Conservation (phyloP, 306 rosid genomes). For the Pueraria montana region DNA sequence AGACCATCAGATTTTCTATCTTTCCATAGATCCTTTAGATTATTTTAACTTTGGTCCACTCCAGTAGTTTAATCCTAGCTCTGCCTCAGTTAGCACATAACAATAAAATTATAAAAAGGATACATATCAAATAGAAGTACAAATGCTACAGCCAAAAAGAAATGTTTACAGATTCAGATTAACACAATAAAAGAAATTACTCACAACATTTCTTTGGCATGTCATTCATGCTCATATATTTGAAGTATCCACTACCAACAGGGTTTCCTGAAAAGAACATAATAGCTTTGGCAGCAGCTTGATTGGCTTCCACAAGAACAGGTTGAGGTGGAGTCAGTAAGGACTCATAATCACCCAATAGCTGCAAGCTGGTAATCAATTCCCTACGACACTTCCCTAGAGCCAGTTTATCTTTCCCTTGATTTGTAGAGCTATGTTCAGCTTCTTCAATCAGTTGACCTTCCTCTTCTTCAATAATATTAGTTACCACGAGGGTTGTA, state of each 20-base stretch:
- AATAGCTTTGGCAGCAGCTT: conserved; percentile 92
- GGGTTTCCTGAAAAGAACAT: conserved; percentile 73
- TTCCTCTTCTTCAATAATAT: conserved; percentile 90
- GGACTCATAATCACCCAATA: conserved; percentile 75
- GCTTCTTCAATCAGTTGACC: conserved; percentile 73
- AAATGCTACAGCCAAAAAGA: conserved; percentile 28
- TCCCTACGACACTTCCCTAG: conserved; percentile 71
- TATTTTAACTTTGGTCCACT: conserved; percentile 24
- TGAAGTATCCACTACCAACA: conserved; percentile 60
- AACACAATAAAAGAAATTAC: conserved; percentile 49
- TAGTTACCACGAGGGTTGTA: conserved; percentile 71
- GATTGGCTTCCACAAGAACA: conserved; percentile 72
- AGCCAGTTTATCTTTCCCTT: conserved; percentile 62
- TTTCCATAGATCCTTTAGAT: conserved; percentile 26
- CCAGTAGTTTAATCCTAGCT: conserved; percentile 30
- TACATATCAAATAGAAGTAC: conserved; percentile 17
- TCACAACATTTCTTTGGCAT: conserved; percentile 76
- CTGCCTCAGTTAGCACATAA: conserved; percentile 30
- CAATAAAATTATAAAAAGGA: conserved; percentile 1
- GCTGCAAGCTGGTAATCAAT: conserved; percentile 78
- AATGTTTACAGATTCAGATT: conserved; percentile 41
- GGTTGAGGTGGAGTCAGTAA: conserved; percentile 78
- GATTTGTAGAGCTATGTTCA: conserved; percentile 61
- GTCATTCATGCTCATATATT: conserved; percentile 64
- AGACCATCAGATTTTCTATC: conserved; percentile 23